Evolutionary conservation across 1,139 yeast genomes (phyloP).

Genomic region (Groenewaldozyma auringiensis): DNA sequence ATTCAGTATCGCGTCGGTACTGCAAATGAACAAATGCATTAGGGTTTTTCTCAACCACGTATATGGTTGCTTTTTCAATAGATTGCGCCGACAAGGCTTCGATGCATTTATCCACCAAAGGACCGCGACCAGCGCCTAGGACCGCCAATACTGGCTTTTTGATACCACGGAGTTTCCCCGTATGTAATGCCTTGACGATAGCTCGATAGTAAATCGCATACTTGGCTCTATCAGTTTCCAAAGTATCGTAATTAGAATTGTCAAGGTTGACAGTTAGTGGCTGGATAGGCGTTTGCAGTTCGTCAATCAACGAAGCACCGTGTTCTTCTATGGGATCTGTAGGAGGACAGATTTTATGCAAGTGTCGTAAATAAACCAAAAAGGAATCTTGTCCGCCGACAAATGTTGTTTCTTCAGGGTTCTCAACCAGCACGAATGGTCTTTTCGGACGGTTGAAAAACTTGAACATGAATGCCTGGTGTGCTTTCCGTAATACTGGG

Average conservation of each 20-base stretch:
- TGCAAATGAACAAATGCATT: conserved; percentile 43
- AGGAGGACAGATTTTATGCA: conserved; percentile 33
- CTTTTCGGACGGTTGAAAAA: conserved; percentile 26
- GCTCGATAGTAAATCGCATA: conserved; percentile 64
- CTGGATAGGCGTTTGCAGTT: conserved; percentile 55
- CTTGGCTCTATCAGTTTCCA: conserved; percentile 62
- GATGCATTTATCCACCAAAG: conserved; percentile 51
- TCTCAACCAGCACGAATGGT: conserved; percentile 29
- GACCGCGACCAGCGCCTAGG: conserved; percentile 87
- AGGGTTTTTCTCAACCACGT: conserved; percentile 66
- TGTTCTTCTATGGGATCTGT: conserved; percentile 30
- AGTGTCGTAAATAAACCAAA: conserved; percentile 46
- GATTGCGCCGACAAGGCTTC: conserved; percentile 35
- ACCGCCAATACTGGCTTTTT: conserved; percentile 39
- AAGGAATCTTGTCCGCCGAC: conserved; percentile 41
- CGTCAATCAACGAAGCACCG: conserved; percentile 35
- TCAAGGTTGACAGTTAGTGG: conserved; percentile 57
- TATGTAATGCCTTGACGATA: conserved; percentile 42
- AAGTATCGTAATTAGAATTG: conserved; percentile 52
- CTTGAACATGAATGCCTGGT: conserved; percentile 40
- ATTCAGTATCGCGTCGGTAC: conserved; percentile 22
- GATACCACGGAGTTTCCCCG: conserved; percentile 25
- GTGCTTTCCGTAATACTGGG: conserved; percentile 53
- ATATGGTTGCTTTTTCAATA: conserved; percentile 32
- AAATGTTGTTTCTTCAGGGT: conserved; percentile 17